Evolutionary conservation across 1,284 basidiomycete species (phyloP), one percentile per base, ranked within the genome.

Genomic region (Fomes fomentarius): DNA sequence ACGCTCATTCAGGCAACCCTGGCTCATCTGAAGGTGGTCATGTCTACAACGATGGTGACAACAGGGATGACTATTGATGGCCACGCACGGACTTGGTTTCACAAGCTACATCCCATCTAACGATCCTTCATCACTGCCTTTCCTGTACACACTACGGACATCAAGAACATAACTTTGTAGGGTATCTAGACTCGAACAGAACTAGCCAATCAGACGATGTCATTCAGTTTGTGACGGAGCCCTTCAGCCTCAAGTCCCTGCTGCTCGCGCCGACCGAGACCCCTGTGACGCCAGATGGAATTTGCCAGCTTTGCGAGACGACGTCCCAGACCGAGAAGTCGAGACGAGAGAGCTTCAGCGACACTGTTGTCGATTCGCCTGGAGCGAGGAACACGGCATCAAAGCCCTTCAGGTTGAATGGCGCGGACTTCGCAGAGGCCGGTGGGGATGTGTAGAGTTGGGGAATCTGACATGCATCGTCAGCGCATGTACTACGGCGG

Each of bases 391-490:
- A 76, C 17, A 84, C 68, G 58, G 84, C 74, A n/a, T 81, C 82
- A 70, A 90, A 89, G 2, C 86, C 87, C 63, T 80, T 83, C 31
- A 89, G 71, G 45, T 87, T 64, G 9, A 78, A 79, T 0, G 87
- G 87, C 1, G 87, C 85, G 53, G 85, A 81, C 25, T 76, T 76
- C 1, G 84, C 75, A 0, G 79, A 81, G 0, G 74, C 52, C 0
- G 85, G 83, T 63, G 83, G 80, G 61, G 82, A 77, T 11, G 88
- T 51, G 66, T 89, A 89, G 3, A 89, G 69, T 67, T 89, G 87
- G 1, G 85, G 83, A 15, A 81, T 77, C 81, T 86, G 17, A 53
- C 44, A 43, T 50, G 51, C 44, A 51, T 19, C 24, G 21, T 28
- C 21, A 14, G 33, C 3, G 21, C 17, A 15, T 46, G 1, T 25